phyloP scores from a whole-genome alignment of 2,329 filamentous ascomycete species.

The Nectriaceae sp. region DNA sequence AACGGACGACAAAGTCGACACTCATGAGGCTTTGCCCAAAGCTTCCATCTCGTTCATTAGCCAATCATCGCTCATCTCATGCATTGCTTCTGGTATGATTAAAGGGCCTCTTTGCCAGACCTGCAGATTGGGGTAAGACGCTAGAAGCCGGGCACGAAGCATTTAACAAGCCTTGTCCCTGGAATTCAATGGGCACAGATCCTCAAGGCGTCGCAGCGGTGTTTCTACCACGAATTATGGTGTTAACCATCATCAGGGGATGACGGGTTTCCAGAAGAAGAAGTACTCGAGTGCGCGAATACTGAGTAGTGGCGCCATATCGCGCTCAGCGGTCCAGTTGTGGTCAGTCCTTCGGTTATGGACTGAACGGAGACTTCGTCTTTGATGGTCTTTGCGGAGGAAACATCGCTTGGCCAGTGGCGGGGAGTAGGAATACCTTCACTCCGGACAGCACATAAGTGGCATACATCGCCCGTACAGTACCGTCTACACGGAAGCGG shows the following conservation, averaged over 20 bases:
- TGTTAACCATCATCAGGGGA: slow-evolving; percentile 3
- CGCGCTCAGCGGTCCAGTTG: too few species aligned
- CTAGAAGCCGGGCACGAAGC: slow-evolving; percentile 23
- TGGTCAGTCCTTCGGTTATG: too few species aligned
- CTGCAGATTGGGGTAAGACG: slow-evolving; percentile 23
- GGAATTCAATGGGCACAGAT: slow-evolving; percentile 5
- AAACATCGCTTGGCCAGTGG: too few species aligned
- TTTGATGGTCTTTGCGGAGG: too few species aligned
- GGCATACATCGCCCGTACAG: too few species aligned
- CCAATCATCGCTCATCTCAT: slow-evolving; percentile 13
- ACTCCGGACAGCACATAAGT: too few species aligned
- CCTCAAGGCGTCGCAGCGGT: slow-evolving; percentile 1
- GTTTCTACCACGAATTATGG: slow-evolving; percentile 7
- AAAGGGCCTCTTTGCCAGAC: slow-evolving; percentile 8
- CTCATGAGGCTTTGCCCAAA: slow-evolving; percentile 16
- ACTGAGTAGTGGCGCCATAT: slow-evolving; percentile 9
- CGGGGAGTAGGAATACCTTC: too few species aligned
- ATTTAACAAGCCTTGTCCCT: slow-evolving; percentile 11
- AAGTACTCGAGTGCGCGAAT: slow-evolving; percentile 9
- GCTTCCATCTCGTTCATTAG: slow-evolving; percentile 11
- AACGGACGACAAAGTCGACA: slow-evolving; percentile 15
- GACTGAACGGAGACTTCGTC: too few species aligned
- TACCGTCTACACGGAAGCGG: too few species aligned
- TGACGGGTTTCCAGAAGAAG: too few species aligned
- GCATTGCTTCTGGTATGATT: slow-evolving; percentile 13